A percentile compares a stretch with the other conserved stretches of the same genome.
These are phyloP conservation scores for Teratosphaeriaceae sp. DNA, from an alignment of 2,329 filamentous ascomycete species.

Conservation along the genomic window DNA sequence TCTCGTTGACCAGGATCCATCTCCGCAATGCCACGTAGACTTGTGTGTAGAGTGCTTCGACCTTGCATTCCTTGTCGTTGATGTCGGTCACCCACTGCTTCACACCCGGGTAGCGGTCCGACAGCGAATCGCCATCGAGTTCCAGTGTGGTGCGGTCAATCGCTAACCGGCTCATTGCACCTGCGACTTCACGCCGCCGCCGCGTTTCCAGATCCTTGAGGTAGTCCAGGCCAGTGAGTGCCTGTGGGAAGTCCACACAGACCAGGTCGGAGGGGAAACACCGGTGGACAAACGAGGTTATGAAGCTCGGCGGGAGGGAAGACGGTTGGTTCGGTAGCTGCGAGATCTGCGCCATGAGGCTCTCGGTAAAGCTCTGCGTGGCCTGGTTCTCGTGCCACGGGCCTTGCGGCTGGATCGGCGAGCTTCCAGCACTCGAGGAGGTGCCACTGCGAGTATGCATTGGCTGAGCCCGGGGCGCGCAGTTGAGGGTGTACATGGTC, in stretches of 20 bases:
- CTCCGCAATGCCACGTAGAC: slow-evolving; percentile 56
- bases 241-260: slow-evolving; percentile 58
- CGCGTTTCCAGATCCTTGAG: slow-evolving; percentile 57
- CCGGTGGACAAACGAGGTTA: slow-evolving; percentile 54
- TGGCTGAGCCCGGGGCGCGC: slow-evolving; percentile 44
- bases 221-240: slow-evolving; percentile 60
- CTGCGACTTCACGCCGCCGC: slow-evolving; percentile 51
- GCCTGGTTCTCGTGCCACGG: slow-evolving; percentile 19
- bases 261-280: slow-evolving; percentile 52
- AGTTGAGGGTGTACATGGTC: slow-evolving; percentile 63
- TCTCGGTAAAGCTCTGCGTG: slow-evolving; percentile 43
- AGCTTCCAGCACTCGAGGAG: slow-evolving; percentile 29
- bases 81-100: slow-evolving; percentile 46
- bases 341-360: slow-evolving; percentile 50
- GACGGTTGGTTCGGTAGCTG: slow-evolving; percentile 54
- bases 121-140: slow-evolving; percentile 41
- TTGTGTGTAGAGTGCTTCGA: slow-evolving; percentile 53
- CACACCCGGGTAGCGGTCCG: slow-evolving; percentile 47
- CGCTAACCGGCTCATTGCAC: slow-evolving; percentile 48
- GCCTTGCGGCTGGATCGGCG: slow-evolving; percentile 31
- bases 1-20: slow-evolving; percentile 61
- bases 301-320: slow-evolving; percentile 56
- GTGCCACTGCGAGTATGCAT: slow-evolving; percentile 23
- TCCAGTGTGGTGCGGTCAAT: slow-evolving; percentile 44
- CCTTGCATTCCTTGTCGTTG: slow-evolving; percentile 42